These are phyloP conservation scores for Calocybe cyanea DNA, from an alignment of 768 basidiomycete genomes.

Conservation along the genomic window DNA sequence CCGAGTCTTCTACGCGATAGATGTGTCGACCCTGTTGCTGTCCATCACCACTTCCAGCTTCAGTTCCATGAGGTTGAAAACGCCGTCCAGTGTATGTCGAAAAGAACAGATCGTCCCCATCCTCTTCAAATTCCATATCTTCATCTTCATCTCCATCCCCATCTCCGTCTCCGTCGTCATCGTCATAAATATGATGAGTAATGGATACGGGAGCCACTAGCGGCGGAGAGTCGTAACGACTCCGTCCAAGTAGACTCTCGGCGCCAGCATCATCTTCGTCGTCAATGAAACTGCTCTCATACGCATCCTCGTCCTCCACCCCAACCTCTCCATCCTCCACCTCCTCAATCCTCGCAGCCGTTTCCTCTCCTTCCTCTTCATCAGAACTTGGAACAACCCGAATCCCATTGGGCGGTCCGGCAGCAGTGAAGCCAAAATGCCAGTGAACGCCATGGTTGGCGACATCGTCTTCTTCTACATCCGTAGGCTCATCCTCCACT, in stretches of 20 bases:
- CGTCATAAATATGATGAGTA: too few relatives aligned
- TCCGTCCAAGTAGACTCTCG: too few relatives aligned
- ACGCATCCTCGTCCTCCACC: slow-evolving; percentile 32
- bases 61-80: too few relatives aligned
- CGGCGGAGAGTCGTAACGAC: too few relatives aligned
- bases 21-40: too few relatives aligned
- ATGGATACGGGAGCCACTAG: too few relatives aligned
- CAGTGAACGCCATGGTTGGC: too few relatives aligned
- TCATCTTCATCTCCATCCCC: slow-evolving; percentile 5
- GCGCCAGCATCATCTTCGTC: slow-evolving; percentile 4
- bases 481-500: background rate
- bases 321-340: slow-evolving; percentile 15
- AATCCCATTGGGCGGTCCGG: background rate
- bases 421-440: background rate
- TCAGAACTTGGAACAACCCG: background rate
- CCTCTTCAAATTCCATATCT: too few relatives aligned
- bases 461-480: background rate
- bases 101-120: too few relatives aligned
- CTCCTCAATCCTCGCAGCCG: slow-evolving; percentile 10
- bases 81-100: too few relatives aligned
- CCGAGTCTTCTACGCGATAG: too few relatives aligned
- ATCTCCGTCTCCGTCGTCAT: slow-evolving; percentile 2
- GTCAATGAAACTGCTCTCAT: slow-evolving; percentile 51
- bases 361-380: slow-evolving; percentile 16
- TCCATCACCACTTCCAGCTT: too few relatives aligned